A percentile compares a stretch with the other conserved stretches of the same genome.
Evolutionary conservation across 2,329 filamentous ascomycete species (phyloP).

Genomic region (Aaosphaeria pasadenensis): DNA sequence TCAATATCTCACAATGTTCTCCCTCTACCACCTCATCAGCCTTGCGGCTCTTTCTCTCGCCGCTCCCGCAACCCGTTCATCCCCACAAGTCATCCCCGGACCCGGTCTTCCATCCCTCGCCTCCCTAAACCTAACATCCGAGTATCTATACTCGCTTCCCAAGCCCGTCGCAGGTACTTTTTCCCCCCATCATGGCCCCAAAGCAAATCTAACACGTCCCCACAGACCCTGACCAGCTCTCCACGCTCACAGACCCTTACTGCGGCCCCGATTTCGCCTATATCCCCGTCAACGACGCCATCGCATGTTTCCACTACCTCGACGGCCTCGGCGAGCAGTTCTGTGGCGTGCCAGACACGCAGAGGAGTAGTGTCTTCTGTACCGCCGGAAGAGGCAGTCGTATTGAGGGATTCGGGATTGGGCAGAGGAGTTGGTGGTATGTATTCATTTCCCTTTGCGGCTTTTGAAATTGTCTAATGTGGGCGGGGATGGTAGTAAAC

Average conservation of each 20-base stretch:
- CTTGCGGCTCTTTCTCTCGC: background rate
- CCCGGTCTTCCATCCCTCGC: constrained; percentile 5
- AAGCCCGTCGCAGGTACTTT: background rate
- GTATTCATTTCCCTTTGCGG: background rate
- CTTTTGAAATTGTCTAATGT: background rate
- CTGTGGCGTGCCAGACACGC: constrained; percentile 2
- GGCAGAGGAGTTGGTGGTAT: constrained; percentile 5
- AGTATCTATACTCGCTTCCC: constrained; percentile 3
- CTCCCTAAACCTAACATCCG: constrained; percentile 6
- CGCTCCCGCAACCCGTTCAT: background rate
- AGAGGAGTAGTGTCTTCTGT: background rate
- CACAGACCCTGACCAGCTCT: no score
- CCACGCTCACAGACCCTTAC: background rate
- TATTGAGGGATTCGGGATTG: constrained; percentile 1
- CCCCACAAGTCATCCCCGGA: constrained; percentile 2
- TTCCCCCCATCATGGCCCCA: background rate
- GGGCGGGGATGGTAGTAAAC: background rate
- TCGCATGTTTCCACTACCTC: constrained; percentile 12
- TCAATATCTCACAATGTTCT: no score
- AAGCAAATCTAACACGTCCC: no score
- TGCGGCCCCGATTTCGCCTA: constrained; percentile 1
- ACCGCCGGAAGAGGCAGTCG: background rate
- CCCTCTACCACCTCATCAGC: background rate
- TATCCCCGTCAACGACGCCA: constrained; percentile 6
- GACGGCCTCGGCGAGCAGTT: constrained; percentile 3